phyloP scores from a whole-genome alignment of 192 early-diverging fungal species.

The Spizellomyces sp. region DNA sequence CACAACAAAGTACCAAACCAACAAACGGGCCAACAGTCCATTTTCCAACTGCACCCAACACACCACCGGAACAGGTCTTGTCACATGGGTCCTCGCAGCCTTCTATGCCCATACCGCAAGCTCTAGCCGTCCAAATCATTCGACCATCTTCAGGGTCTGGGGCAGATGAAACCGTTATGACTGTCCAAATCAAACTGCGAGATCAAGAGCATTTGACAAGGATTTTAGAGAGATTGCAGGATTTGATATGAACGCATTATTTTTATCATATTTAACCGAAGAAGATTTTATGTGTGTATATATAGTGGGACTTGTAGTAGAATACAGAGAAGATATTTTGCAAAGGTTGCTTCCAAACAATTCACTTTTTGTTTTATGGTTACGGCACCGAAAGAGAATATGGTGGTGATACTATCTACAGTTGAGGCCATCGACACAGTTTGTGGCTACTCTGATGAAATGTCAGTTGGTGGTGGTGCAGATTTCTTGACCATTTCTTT shows the following conservation, averaged over 20 bases:
- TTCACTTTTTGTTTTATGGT: too few relatives aligned
- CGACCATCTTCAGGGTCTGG: background rate
- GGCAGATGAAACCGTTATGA: background rate
- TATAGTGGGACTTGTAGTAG: too few relatives aligned
- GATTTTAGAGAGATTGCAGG: background rate
- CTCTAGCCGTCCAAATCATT: background rate
- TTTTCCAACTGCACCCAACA: background rate
- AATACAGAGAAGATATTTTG: too few relatives aligned
- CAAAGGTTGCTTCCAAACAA: too few relatives aligned
- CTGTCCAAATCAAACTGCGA: background rate
- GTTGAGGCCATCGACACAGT: too few relatives aligned
- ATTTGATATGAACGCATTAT: background rate
- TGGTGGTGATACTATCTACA: too few relatives aligned
- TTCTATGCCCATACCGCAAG: background rate
- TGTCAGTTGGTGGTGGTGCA: too few relatives aligned
- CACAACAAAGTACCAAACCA: conserved; percentile 2
- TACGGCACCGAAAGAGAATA: too few relatives aligned
- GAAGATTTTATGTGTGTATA: too few relatives aligned
- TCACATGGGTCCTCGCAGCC: background rate
- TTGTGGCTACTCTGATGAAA: too few relatives aligned
- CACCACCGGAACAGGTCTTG: background rate
- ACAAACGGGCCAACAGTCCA: background rate
- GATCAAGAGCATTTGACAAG: background rate
- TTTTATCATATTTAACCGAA: too few relatives aligned
- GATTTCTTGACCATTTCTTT: too few relatives aligned